Base-by-base conservation (phyloP, 306 rosid species). In the Castanea sativa region DNA sequence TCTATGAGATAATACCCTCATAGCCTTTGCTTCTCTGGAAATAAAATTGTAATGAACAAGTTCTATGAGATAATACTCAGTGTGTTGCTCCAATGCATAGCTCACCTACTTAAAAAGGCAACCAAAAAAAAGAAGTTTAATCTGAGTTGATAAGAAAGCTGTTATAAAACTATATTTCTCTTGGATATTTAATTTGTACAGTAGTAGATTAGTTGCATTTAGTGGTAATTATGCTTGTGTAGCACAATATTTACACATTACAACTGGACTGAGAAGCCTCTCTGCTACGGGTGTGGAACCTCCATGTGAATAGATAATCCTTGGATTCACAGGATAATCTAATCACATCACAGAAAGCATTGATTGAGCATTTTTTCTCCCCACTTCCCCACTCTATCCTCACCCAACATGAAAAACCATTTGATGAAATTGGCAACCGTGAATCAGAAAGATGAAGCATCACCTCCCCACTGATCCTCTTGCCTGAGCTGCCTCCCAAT, bases 361-460 rank as follows among this genome's bases (percentile, higher is more conserved):
- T 79, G 32, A 90, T 69, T 0, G 87, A 79, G 30, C 73, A 76
- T 72, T 85, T 90, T 80, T 85, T 83, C 65, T 74, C 79, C 16
- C 82, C 73, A 64, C 68, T 81, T 43, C 83, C 88, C 99, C 97
- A 93, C 20, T 95, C 99, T 0, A 95, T 93, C 83, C 89, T 90
- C 76, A 85, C 99, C 99, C 99, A 93, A 83, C 99, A 95, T 0
- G 93, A 88, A 78, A 95, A 93, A 3, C 96, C 97, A 49, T 86
- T 89, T 10, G 95, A 85, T 5, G 94, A 82, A 78, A 73, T 55
- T 1, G 97, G 91, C 11, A 91, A 63, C 6, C 23, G 75, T 4
- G 91, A 57, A 45, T 87, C 93, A 19, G 86, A 82, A 5, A 90
- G 80, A 61, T 84, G 79, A 19, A 95, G 89, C 11, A 78, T 69